Evolutionary conservation across 345 rosid genomes (phyloP), one percentile per base, ranked within the genome.

Genomic region (Acer campestre): DNA sequence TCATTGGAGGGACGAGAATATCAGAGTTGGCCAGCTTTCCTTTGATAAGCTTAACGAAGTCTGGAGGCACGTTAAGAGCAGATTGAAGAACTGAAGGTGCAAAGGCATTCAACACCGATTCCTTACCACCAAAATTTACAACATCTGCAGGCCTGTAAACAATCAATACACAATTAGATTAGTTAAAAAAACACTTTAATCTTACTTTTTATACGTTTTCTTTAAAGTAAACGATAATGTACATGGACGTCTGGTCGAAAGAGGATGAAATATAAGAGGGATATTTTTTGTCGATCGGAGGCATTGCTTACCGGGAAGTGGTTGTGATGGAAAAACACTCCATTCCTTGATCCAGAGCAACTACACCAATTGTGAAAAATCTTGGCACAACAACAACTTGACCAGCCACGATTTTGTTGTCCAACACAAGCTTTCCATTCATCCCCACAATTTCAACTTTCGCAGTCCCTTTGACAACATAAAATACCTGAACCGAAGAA

Each of bases 381-480:
- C 67, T 74, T 4, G 86, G 85, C 42, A 84, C 85, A 0, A 80
- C 67, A n/a, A 84, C 61, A 31, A 84, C 14, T 10, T 86, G 82
- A 10, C 81, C 89, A 18, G 68, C 66, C 56, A 77, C 66, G 14
- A 80, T 61, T 27, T 61, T 23, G 6, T 44, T 25, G 61, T 82
- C 73, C 75, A 86, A 7, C 2, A 63, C 79, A 23, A 48, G 79
- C 29, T 78, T 73, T 16, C 87, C 85, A 35, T 70, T 31, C 1
- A 80, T 44, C 0, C 87, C 85, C 3, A 75, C 85, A 61, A 84
- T 74, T 35, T 84, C 74, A 0, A 78, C 85, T 29, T 0, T 87
- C 89, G 7, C 72, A 6, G 69, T 67, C n/a, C 89, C 85, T 48
- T 70, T 66, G 0, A 14, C 67, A 29, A 74, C 70, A 38, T 84